Base-by-base conservation (phyloP, 371 early-diverging fungal genomes). In the Globomyces sp. region DNA sequence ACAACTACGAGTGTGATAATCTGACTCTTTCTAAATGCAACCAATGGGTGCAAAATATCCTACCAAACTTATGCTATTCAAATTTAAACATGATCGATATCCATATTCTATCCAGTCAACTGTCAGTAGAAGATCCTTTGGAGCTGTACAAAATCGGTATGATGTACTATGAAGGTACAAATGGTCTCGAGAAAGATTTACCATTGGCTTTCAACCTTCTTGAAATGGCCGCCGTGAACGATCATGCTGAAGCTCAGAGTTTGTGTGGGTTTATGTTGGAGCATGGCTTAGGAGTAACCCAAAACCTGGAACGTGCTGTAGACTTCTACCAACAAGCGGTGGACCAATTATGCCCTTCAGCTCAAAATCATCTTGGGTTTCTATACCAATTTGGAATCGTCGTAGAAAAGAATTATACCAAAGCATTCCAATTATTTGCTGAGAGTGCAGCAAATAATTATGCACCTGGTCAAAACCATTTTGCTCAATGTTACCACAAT, bases 321-420 rank as follows among this genome's bases (percentile, higher is more conserved):
- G 41, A 47, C 6, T 68, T 51, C 37, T 68, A 68, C 48, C n/a
- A 51, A 46, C 4, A 52, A 58, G 49, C 44, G 1, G 67, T 66
- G 4, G 52, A 66, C 13, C 46, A 39, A 46, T 44, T 36, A 1
- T 53, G 48, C 34, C 43, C 67, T 9, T 39, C 52, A 13, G 67
- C 60, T 3, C 49, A 52, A 46, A 45, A 63, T n/a, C 41, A 42
- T 36, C 47, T 67, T 40, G 67, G 44, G 2, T 45, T 50, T 11
- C 50, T 66, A 4, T 67, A 67, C 40, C 36, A 39, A 10, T 42
- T 67, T 47, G 67, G 67, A 11, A 66, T 36, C 3, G 67, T 66
- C 2, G 52, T 67, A 5, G 64, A 67, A 9, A 37, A 67, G 8
- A 24, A 60, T 24, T 34, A 39, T 42, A 37, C 42, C 34, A 37